Base-by-base conservation (phyloP, 768 basidiomycete genomes). In the Phanerochaete carnosa region DNA sequence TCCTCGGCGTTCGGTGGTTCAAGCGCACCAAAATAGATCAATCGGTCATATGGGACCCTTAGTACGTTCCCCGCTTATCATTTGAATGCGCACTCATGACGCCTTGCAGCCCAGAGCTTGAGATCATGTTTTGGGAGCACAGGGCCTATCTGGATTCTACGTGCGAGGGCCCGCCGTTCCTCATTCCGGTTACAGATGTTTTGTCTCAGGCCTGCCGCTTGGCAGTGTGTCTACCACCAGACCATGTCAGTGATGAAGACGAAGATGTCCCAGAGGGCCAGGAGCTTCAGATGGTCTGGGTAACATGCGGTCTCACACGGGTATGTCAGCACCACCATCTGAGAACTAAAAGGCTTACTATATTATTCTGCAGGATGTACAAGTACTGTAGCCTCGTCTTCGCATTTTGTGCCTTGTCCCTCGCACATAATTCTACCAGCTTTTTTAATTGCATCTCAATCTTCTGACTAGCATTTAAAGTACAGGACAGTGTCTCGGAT, bases 1-100 rank as follows among this genome's bases (percentile, higher is more conserved):
- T n/a, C n/a, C 30, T 60, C 23, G 26, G 43, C 45, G 59, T 60
- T 7, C 59, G 59, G 6, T 60, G 59, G 59, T 32, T 60, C 16
- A 45, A 32, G n/a, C 33, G 30, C 7, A 12, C 26, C 4, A 16
- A 37, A 9, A 25, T 23, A 16, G 47, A n/a, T n/a, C n/a, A n/a
- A n/a, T n/a, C 30, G n/a, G 30, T 15, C 26, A 45, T 33, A 6
- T 60, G 59, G 59, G 53, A 60, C 37, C 50, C 26, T 4, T 55
- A 45, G 59, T 60, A 47, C 5, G 59, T 55, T 3, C 9, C 16
- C 5, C 3, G 22, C 25, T 15, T 30, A 25, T 22, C 23, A 15
- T 55, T n/a, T n/a, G n/a, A 33, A 22, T 28, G 43, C 3, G 22
- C 53, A 4, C n/a, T 4, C 30, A 22, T 52, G n/a, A n/a, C n/a